Base-by-base conservation (phyloP, 1,284 basidiomycete genomes). In the Ceratobasidium sp. region DNA sequence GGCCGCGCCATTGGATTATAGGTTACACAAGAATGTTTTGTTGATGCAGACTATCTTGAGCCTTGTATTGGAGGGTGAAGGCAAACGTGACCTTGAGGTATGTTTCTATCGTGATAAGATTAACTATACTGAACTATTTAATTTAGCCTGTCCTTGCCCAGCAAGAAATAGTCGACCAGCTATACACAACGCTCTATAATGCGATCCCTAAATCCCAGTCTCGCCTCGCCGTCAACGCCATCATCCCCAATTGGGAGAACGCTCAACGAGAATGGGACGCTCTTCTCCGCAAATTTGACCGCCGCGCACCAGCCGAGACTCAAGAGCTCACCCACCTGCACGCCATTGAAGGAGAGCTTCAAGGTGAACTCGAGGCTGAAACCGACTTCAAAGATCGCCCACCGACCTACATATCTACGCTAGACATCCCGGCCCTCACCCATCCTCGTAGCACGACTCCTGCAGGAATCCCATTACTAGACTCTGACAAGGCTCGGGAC, bases 1-100 rank as follows among this genome's bases (percentile, higher is more conserved):
- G 34, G 4, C 17, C 25, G 60, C 60, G 22, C 60, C 60, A 15
- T 64, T 64, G 42, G 60, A 64, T 34, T 64, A 64, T 29, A 50
- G 60, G 60, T 34, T 64, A 22, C 60, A 64, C 45, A 64, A 64
- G 60, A 64, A 52, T 29, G 60, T 64, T 7, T 72, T 78, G 25
- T 71, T 81, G 42, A 77, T 80, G 75, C 80, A 81, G 73, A 78
- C 79, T 5, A 74, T 80, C 49, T 71, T 80, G 31, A 77, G 77
- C 0, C 80, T 81, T 40, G 75, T 80, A 2, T 22, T 64, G 34
- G 60, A 64, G 22, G 60, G 60, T 5, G n/a, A 15, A 22, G 29
- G 42, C 13, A 47, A 52, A 10, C 60, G 34, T 31, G 32, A 49
- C 2, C 60, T 64, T 17, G 47, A 35, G 47, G 60, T 64, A 50